Conservation (phyloP, 1,139 yeast species). For the Suhomyces anneliseae region DNA sequence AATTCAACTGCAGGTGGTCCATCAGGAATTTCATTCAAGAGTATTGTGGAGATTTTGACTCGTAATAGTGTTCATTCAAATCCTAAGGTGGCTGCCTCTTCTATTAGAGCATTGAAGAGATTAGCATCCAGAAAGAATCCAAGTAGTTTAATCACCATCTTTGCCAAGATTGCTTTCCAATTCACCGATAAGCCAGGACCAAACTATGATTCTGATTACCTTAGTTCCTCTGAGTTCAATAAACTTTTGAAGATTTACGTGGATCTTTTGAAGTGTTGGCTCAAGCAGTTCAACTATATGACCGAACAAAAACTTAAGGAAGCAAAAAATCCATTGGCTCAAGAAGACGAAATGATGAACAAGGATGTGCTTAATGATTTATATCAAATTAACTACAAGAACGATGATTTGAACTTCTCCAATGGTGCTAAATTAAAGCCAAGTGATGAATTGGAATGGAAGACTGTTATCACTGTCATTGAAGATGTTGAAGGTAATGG, state of each 20-base stretch:
- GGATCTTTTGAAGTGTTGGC: constrained; percentile 80
- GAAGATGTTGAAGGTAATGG: constrained; percentile 98
- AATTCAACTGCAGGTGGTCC: constrained; percentile 16
- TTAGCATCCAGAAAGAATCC: constrained; percentile 74
- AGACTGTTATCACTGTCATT: constrained; percentile 74
- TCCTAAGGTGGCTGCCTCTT: constrained; percentile 58
- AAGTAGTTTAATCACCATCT: constrained; percentile 65
- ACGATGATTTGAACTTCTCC: constrained; percentile 31
- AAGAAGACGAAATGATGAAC: constrained; percentile 42
- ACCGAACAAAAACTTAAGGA: constrained; percentile 17
- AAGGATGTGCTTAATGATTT: constrained; percentile 45
- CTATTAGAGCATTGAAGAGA: constrained; percentile 61
- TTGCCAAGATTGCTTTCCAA: constrained; percentile 78
- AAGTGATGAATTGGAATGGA: constrained; percentile 73
- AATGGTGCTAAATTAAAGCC: constrained; percentile 32
- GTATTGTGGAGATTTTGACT: constrained; percentile 70
- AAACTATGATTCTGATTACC: constrained; percentile 51
- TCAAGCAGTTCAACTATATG: constrained; percentile 52
- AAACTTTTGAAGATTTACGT: constrained; percentile 67
- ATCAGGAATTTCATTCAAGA: constrained; percentile 55
- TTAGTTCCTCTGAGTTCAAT: constrained; percentile 59
- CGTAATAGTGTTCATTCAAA: constrained; percentile 74
- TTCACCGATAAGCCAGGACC: constrained; percentile 65
- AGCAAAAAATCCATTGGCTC: constrained; percentile 27
- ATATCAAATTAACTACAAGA: constrained; percentile 44